Conservation (phyloP, 352 stramenopile genomes). For the Pythium dissotocum region DNA sequence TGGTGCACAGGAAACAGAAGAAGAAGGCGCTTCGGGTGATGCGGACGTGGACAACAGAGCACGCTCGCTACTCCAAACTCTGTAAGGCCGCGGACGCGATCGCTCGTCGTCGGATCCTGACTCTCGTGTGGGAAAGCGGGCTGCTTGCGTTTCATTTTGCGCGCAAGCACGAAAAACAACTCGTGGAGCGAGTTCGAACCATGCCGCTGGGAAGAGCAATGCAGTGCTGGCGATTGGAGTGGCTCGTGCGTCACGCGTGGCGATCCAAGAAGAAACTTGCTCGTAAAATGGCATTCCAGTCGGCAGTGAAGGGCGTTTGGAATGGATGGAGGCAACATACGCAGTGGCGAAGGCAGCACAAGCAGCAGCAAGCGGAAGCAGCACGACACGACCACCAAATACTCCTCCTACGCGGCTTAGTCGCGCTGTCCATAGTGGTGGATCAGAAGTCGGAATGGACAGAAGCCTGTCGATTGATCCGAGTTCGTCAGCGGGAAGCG, state of each 20-base stretch:
- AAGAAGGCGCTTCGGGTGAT: slow-evolving; percentile 8
- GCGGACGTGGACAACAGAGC: slow-evolving; percentile 12
- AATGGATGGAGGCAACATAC: slow-evolving; percentile 5
- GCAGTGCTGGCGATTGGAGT: slow-evolving; percentile 10
- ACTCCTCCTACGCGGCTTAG: neutral
- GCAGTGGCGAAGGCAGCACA: slow-evolving; percentile 7
- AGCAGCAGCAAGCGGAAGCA: neutral
- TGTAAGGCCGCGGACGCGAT: slow-evolving; percentile 6
- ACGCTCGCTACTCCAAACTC: neutral
- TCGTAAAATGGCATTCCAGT: neutral
- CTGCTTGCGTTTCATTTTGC: slow-evolving; percentile 14
- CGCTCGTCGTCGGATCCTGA: slow-evolving; percentile 13
- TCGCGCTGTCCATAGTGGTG: slow-evolving; percentile 8
- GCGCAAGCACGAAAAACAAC: slow-evolving; percentile 4
- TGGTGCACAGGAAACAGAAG: slow-evolving; percentile 2
- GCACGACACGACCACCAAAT: neutral
- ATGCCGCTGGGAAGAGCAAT: slow-evolving; percentile 7
- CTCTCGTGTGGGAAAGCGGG: slow-evolving; percentile 16
- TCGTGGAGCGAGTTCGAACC: neutral
- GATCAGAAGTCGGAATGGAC: slow-evolving; percentile 1
- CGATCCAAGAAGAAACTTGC: slow-evolving; percentile 12
- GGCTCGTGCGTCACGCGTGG: slow-evolving; percentile 7
- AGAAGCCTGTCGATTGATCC: slow-evolving; percentile 5
- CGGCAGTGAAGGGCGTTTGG: slow-evolving; percentile 1
- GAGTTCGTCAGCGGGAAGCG: slow-evolving; percentile 1